A percentile compares a stretch with the other conserved stretches of the same genome.
Conservation (phyloP, 2,329 filamentous ascomycete genomes). For the Aspergillus tamarii region DNA sequence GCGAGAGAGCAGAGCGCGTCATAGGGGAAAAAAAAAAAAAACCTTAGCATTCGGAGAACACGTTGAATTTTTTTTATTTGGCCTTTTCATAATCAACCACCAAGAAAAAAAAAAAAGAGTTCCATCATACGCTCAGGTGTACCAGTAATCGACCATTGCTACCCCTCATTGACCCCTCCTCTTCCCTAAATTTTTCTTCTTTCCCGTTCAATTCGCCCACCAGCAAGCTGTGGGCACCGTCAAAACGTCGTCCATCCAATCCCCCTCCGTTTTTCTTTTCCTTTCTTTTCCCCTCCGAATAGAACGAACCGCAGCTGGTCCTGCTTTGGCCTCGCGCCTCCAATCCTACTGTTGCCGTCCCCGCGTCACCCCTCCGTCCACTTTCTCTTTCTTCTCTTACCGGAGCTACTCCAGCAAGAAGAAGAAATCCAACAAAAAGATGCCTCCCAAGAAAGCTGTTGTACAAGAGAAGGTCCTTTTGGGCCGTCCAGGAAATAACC, state of each 20-base stretch:
- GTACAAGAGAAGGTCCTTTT: conserved; percentile 96
- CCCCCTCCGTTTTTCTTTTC: conserved; percentile 47
- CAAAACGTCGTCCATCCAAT: conserved; percentile 18
- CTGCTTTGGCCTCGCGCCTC: conserved; percentile 53
- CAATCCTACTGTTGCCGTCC: conserved; percentile 28
- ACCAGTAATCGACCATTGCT: background rate
- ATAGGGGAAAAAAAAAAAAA: background rate
- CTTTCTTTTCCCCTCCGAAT: conserved; percentile 57
- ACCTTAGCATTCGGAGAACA: background rate
- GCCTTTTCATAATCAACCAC: background rate
- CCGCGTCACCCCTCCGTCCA: conserved; percentile 48
- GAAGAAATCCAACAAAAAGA: conserved; percentile 66
- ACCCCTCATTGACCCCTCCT: background rate
- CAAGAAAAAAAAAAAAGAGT: background rate
- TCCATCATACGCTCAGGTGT: background rate
- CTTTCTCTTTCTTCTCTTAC: conserved; percentile 49
- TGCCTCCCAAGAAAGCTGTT: conserved; percentile 93
- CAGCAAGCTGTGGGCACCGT: background rate
- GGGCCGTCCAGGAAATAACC: conserved; percentile 92
- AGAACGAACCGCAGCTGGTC: conserved; percentile 65
- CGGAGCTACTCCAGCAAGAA: conserved; percentile 61
- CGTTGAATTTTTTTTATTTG: background rate
- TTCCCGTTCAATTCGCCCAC: conserved; percentile 1
- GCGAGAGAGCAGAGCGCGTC: conserved; percentile 2
- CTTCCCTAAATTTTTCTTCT: background rate